Percentiles rank a stretch among this genome's conserved stretches.
Conservation (phyloP, 73 alveolate genomes). For the Stentor coeruleus region DNA sequence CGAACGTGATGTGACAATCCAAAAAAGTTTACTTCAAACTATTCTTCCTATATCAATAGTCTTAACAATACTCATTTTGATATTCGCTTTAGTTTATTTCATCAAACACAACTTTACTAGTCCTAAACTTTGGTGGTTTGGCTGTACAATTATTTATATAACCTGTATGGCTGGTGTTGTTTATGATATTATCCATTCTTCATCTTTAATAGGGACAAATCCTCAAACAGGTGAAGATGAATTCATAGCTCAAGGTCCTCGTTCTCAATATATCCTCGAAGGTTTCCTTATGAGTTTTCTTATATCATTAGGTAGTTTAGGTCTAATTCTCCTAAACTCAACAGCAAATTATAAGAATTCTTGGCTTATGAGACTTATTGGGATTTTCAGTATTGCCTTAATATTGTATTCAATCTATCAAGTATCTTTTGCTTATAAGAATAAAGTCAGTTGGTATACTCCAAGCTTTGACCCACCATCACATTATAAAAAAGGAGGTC, state of each 20-base stretch:
- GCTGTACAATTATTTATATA: constrained; percentile 48
- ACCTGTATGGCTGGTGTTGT: constrained; percentile 76
- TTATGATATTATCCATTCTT: constrained; percentile 63
- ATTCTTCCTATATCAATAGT: not conserved
- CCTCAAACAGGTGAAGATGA: constrained; percentile 46
- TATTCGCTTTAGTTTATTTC: constrained; percentile 14
- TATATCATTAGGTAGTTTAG: constrained; percentile 18
- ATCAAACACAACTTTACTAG: constrained; percentile 38
- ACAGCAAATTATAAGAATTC: constrained; percentile 20
- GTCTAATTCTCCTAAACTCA: not conserved
- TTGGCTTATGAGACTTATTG: constrained; percentile 13
- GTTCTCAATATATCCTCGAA: constrained; percentile 78
- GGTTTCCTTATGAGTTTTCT: constrained; percentile 62
- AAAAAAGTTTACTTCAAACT: too few species aligned
- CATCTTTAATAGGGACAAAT: constrained; percentile 50
- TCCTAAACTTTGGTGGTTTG: constrained; percentile 60
- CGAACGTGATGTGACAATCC: not conserved
- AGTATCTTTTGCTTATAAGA: constrained; percentile 42
- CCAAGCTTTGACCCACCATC: constrained; percentile 74
- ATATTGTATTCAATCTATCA: constrained; percentile 30
- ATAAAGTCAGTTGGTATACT: constrained; percentile 74
- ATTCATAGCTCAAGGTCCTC: constrained; percentile 61
- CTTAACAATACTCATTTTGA: not conserved
- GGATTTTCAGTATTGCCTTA: constrained; percentile 37
- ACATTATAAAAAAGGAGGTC: constrained; percentile 57